Conservation (phyloP, 768 basidiomycete genomes). For the Cytidiella melzeri region DNA sequence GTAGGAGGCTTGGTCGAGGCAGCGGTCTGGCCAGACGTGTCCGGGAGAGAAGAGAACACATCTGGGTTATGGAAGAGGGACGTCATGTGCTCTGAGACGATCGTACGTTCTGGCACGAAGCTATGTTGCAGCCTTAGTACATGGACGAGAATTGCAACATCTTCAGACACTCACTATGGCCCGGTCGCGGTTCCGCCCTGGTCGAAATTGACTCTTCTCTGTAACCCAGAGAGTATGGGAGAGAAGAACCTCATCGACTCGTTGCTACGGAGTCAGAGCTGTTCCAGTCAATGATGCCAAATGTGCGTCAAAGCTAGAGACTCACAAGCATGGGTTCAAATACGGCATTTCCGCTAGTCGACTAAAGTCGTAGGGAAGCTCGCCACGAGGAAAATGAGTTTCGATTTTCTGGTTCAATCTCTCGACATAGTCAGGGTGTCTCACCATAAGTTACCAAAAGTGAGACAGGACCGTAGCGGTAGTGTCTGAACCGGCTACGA, state of each 20-base stretch:
- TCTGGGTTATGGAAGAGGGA: slow-evolving; percentile 15
- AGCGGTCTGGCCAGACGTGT: slow-evolving; percentile 20
- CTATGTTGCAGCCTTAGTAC: slow-evolving; percentile 1
- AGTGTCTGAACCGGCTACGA: slow-evolving; percentile 14
- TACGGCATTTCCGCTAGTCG: slow-evolving; percentile 10
- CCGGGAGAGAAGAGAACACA: slow-evolving; percentile 18
- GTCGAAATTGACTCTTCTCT: slow-evolving; percentile 10
- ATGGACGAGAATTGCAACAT: background rate
- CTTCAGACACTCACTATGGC: slow-evolving; percentile 9
- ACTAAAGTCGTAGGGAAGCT: slow-evolving; percentile 9
- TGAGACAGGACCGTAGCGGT: slow-evolving; percentile 6
- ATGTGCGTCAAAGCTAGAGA: too few relatives aligned
- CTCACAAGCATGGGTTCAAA: slow-evolving; percentile 17
- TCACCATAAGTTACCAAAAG: slow-evolving; percentile 8
- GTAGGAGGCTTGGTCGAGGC: slow-evolving; percentile 11
- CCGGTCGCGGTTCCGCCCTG: slow-evolving; percentile 14
- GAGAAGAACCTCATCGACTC: slow-evolving; percentile 19
- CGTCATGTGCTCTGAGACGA: slow-evolving; percentile 10
- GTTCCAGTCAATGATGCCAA: too few relatives aligned
- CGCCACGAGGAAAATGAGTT: slow-evolving; percentile 4
- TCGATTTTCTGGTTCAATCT: slow-evolving; percentile 9
- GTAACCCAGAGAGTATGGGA: slow-evolving; percentile 16
- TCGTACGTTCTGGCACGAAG: slow-evolving; percentile 16
- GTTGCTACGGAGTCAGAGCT: too few relatives aligned
- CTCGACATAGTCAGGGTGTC: slow-evolving; percentile 4